phyloP scores from a whole-genome alignment of 768 basidiomycete genomes.

The Pleurotus salmoneostramineus region DNA sequence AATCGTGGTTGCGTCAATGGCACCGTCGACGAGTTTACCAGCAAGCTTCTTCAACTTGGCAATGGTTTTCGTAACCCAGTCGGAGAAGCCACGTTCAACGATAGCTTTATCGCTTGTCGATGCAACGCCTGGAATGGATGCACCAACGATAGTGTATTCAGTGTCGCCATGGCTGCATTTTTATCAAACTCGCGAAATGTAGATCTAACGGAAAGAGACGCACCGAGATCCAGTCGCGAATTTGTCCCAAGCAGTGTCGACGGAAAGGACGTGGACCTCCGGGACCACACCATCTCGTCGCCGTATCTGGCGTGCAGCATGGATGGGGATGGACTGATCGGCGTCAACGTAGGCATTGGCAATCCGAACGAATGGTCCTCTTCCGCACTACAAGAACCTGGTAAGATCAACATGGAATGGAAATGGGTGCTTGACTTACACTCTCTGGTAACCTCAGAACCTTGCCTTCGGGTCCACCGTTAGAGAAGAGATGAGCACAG shows the following conservation, averaged over 20 bases:
- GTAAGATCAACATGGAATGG: not conserved
- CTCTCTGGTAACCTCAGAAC: constrained; percentile 3
- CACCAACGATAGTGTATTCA: constrained; percentile 1
- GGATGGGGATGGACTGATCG: constrained; percentile 30
- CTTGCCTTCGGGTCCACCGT: constrained; percentile 2
- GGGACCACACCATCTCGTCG: constrained; percentile 20
- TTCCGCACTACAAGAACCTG: constrained; percentile 7
- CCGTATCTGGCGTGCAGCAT: constrained; percentile 17
- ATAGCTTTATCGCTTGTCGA: not conserved
- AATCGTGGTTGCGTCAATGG: not conserved
- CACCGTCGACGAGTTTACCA: constrained; percentile 1
- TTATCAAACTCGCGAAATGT: not conserved
- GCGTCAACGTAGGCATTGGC: constrained; percentile 27
- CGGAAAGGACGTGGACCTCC: constrained; percentile 26
- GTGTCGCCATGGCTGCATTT: not conserved
- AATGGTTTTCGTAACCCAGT: constrained; percentile 1
- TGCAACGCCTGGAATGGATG: not conserved
- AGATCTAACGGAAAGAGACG: not conserved
- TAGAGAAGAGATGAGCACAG: constrained; percentile 5
- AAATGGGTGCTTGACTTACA: not conserved
- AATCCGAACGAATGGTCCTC: constrained; percentile 22
- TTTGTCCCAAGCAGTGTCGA: constrained; percentile 20
- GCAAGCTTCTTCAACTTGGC: constrained; percentile 1
- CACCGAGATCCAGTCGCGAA: not conserved
- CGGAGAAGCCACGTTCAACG: constrained; percentile 1